These are phyloP conservation scores for Rosa persica DNA, from an alignment of 306 rosid species.

Conservation along the genomic window DNA sequence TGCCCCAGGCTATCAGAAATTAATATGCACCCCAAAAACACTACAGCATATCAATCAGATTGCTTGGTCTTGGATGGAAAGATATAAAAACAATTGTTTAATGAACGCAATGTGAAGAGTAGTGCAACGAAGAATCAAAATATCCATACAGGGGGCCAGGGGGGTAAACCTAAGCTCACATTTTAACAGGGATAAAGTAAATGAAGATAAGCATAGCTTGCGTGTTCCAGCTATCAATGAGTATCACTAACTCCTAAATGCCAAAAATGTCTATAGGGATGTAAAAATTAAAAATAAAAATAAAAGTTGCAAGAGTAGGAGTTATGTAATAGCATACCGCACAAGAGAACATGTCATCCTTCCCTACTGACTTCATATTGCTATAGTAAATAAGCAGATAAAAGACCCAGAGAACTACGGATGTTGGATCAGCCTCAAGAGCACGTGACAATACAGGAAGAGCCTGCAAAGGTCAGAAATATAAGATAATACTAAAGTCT, in stretches of 20 bases:
- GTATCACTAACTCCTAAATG: neutral
- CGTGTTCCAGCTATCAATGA: neutral
- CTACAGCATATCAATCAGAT: neutral
- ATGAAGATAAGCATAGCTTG: neutral
- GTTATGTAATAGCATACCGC: constrained; percentile 70
- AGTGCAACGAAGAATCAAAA: neutral
- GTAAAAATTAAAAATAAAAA: neutral
- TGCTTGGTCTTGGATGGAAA: neutral
- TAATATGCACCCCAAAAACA: neutral
- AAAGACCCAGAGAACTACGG: constrained; percentile 65
- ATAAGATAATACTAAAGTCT: constrained; percentile 17
- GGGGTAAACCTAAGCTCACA: neutral
- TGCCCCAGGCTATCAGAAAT: neutral
- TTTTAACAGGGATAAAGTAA: neutral
- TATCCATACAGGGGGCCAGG: neutral
- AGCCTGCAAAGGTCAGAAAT: constrained; percentile 61
- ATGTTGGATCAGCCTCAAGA: constrained; percentile 71
- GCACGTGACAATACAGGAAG: constrained; percentile 72
- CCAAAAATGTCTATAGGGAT: constrained; percentile 2
- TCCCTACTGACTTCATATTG: constrained; percentile 55
- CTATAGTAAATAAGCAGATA: constrained; percentile 78
- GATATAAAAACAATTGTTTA: neutral
- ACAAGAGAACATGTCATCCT: constrained; percentile 84
- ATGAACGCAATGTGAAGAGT: neutral
- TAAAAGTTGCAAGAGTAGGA: constrained; percentile 22